Base-by-base conservation (phyloP, 2,329 filamentous ascomycete species). In the Alternaria solani region DNA sequence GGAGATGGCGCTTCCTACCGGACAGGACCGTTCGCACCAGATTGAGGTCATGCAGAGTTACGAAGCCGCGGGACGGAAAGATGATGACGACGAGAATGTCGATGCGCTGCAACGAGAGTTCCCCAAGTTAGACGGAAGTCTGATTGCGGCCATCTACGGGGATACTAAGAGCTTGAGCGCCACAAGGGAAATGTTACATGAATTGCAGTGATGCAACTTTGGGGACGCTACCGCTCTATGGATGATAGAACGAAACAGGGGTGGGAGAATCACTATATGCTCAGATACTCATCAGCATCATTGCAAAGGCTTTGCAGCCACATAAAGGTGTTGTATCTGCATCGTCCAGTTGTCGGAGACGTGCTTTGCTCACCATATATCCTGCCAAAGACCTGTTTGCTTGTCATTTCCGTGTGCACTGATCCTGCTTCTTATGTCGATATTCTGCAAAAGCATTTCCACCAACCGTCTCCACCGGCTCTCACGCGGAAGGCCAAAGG, bases 101-200 rank as follows among this genome's bases (percentile, higher is more conserved):
- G 80, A 76, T 60, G 73, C 73, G 30, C 63, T 82, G 65, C 75
- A 80, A 70, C 60, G 75, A 16, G 80, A 82, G 68, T 82, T 81
- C 54, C 81, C 81, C 1, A 72, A 67, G n/a, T 67, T 82, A n/a
- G 81, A 82, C 66, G 75, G 78, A 2, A 79, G 74, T 57, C 61
- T 82, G 66, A 79, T 82, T 61, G 81, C 81, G 11, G 81, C 81
- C n/a, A 75, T 82, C 43, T 82, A 82, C 61, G 73, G 75, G 7
- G 81, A 82, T 63, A 75, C 73, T 26, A 75, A 80, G 69, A 76
- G 72, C 62, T 55, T 81, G 64, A 75, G 75, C 20, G 80, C 75
- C n/a, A 80, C 79, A 58, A 74, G 80, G 63, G 81, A 82, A 71
- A 81, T 81, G 79, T 66, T 82, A 59, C 70, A 74, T 42, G 80